A percentile compares a stretch with the other conserved stretches of the same genome.
These are phyloP conservation scores for Styphnolobium japonicum DNA, from an alignment of 306 rosid species.

Conservation along the genomic window DNA sequence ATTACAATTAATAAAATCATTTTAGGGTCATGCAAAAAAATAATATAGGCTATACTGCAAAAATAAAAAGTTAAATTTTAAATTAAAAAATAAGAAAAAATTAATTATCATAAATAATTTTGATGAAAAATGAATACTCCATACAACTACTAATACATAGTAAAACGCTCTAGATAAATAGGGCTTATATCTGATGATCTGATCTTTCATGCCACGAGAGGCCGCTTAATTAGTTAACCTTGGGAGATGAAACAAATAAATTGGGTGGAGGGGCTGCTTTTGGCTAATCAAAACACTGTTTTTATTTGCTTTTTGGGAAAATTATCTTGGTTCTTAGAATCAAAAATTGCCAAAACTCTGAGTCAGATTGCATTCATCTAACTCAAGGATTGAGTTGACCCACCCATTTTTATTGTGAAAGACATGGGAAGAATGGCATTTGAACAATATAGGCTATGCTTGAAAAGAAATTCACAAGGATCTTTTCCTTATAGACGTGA, in stretches of 20 bases:
- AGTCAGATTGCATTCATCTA: neutral
- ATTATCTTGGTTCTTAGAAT: neutral
- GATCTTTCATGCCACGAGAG: constrained; percentile 2
- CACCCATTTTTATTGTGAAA: neutral
- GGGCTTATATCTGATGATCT: neutral
- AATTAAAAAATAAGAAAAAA: too few species aligned
- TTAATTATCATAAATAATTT: too few species aligned
- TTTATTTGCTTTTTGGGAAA: neutral
- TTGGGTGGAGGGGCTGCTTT: neutral
- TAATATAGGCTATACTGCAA: too few species aligned
- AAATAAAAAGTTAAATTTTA: too few species aligned
- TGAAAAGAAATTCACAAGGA: too few species aligned
- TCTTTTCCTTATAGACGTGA: too few species aligned
- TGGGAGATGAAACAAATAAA: neutral
- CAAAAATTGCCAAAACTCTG: neutral
- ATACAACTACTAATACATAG: too few species aligned
- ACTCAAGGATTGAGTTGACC: neutral
- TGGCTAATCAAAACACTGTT: neutral
- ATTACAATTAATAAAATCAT: too few species aligned
- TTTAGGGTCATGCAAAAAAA: too few species aligned
- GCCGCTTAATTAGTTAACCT: neutral
- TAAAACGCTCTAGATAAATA: too few species aligned
- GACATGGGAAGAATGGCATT: neutral
- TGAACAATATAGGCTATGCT: neutral
- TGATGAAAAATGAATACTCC: too few species aligned